These are phyloP conservation scores for Claviceps capensis DNA, from an alignment of 2,329 filamentous ascomycete species.

Conservation along the genomic window DNA sequence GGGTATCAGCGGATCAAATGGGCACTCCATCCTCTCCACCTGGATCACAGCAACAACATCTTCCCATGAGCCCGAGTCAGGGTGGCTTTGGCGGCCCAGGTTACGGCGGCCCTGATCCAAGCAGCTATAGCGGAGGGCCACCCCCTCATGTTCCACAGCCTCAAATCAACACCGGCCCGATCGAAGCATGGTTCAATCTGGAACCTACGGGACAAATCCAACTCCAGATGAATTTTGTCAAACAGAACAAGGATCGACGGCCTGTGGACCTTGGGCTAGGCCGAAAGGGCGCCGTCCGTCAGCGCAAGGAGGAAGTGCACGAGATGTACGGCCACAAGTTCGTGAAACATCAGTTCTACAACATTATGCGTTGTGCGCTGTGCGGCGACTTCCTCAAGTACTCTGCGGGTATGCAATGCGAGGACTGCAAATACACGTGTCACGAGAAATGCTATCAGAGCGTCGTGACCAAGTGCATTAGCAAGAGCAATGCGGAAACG, in stretches of 20 bases:
- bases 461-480: slow-evolving; percentile 98
- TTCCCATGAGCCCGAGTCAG: slow-evolving; percentile 40
- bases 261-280: slow-evolving; percentile 82
- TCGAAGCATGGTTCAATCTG: slow-evolving; percentile 94
- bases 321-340: slow-evolving; percentile 99
- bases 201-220: slow-evolving; percentile 91
- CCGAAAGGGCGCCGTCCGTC: slow-evolving; percentile 88
- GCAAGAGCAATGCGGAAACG: slow-evolving; percentile 95
- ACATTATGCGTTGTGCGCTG: slow-evolving; percentile 98
- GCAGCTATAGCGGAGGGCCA: slow-evolving; percentile 17
- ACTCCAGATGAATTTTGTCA: slow-evolving; percentile 80
- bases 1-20: slow-evolving; percentile 97
- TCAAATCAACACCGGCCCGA: slow-evolving; percentile 43
- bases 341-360: slow-evolving; percentile 97
- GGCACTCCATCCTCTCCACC: slow-evolving; percentile 40
- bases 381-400: slow-evolving; percentile 98
- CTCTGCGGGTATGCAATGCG: slow-evolving; percentile 96
- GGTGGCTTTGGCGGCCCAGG: slow-evolving; percentile 30
- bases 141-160: slow-evolving; percentile 25
- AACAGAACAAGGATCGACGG: slow-evolving; percentile 71
- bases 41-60: slow-evolving; percentile 24
- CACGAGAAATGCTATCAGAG: slow-evolving; percentile 94
- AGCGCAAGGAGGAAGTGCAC: slow-evolving; percentile 95
- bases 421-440: slow-evolving; percentile 98
- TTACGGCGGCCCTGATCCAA: slow-evolving; percentile 12